A percentile compares a stretch with the other conserved stretches of the same genome.
Conservation (phyloP, 176 grass and related monocot species). For the Leersia perrieri region DNA sequence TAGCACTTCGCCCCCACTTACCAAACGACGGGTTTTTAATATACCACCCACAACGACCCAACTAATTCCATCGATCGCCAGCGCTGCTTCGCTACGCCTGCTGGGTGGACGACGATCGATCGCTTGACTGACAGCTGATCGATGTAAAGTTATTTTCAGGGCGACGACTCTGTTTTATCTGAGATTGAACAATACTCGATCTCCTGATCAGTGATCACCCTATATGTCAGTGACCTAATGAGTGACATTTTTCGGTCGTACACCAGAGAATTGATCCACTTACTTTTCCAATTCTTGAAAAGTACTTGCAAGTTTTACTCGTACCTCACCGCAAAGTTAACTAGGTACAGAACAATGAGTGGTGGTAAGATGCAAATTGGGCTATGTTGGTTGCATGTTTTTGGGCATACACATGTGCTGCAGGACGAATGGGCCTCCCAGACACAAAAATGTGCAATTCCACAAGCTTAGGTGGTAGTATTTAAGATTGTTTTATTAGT, state of each 20-base stretch:
- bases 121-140: background rate
- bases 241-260: background rate
- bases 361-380: background rate
- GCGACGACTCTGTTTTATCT: background rate
- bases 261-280: background rate
- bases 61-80: constrained; percentile 22
- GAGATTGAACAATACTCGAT: background rate
- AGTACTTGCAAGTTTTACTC: background rate
- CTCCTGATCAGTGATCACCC: background rate
- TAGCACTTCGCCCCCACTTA: constrained; percentile 29
- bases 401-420: background rate
- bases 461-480: background rate
- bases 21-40: constrained; percentile 7
- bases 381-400: background rate
- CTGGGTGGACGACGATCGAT: no score
- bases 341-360: background rate
- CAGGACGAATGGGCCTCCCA: background rate
- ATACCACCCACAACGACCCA: constrained; percentile 36
- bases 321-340: background rate
- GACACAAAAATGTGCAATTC: background rate
- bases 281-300: background rate
- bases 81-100: constrained; percentile 4
- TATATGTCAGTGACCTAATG: background rate
- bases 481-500: background rate
- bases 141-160: background rate